Evolutionary conservation across 2,329 filamentous ascomycete species (phyloP).

Genomic region (Colletotrichum theobromicola): DNA sequence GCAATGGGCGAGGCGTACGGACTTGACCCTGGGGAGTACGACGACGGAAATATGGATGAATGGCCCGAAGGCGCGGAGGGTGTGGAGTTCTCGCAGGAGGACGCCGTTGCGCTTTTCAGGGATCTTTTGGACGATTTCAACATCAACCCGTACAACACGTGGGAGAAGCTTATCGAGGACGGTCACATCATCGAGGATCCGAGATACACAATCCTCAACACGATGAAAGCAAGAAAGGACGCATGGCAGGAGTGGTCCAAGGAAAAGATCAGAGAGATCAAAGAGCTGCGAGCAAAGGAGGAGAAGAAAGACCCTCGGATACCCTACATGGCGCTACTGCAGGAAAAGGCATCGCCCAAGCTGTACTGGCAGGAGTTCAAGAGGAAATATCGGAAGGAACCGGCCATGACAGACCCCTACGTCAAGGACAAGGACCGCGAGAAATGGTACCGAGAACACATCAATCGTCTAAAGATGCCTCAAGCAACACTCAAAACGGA

Average conservation of each 20-base stretch:
- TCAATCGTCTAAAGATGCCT: slow-evolving; percentile 70
- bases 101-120: slow-evolving; percentile 79
- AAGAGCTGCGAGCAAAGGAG: slow-evolving; percentile 74
- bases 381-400: slow-evolving; percentile 84
- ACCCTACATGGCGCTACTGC: slow-evolving; percentile 81
- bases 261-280: slow-evolving; percentile 74
- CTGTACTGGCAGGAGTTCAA: slow-evolving; percentile 98
- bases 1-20: slow-evolving; percentile 89
- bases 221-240: slow-evolving; percentile 81
- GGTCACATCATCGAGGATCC: slow-evolving; percentile 83
- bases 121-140: slow-evolving; percentile 83
- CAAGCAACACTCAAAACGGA: slow-evolving; percentile 72
- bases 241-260: slow-evolving; percentile 86
- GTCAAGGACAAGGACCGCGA: slow-evolving; percentile 80
- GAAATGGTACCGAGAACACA: slow-evolving; percentile 78
- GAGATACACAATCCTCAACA: slow-evolving; percentile 83
- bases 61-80: slow-evolving; percentile 78
- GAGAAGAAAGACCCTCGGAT: slow-evolving; percentile 85
- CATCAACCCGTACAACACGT: slow-evolving; percentile 87
- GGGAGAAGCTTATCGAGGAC: slow-evolving; percentile 88
- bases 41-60: slow-evolving; percentile 63
- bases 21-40: slow-evolving; percentile 78
- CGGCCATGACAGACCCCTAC: slow-evolving; percentile 76
- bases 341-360: slow-evolving; percentile 84
- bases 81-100: slow-evolving; percentile 73